Evolutionary conservation across 2,329 filamentous ascomycete genomes (phyloP), one percentile per base, ranked within the genome.

Genomic region (Capronia epimyces): DNA sequence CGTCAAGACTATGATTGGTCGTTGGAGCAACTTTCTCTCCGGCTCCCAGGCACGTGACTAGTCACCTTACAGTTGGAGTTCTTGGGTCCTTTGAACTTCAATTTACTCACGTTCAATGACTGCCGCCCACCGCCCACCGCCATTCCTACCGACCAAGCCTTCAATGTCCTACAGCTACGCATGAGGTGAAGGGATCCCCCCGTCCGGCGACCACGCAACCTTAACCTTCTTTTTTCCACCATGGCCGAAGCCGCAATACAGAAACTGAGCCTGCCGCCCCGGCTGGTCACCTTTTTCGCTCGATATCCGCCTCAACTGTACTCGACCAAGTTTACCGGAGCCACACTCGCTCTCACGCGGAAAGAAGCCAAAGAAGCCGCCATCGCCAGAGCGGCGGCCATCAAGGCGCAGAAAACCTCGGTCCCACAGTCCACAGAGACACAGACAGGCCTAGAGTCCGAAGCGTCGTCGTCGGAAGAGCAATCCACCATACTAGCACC

Each of bases 271-370:
- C 81, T 97, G 34, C 93, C 89, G 7, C 75, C 80, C 47, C 84
- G 84, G 34, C 80, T 98, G 40, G 80, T 86, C 65, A 82, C 83
- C 64, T 96, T 98, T 79, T 86, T 98, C 70, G 85, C 86, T 50
- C 86, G 87, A 59, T 96, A 91, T 69, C 93, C 93, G 36, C 89
- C 91, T 42, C 78, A 64, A 66, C 66, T 62, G 62, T 80, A 68
- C 63, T 74, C 67, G 45, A 65, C 68, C 21, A 54, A 57, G 49
- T 58, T 67, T 60, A 65, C 66, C 20, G 54, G 55, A 46, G 40
- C 52, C 31, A 52, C 39, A 47, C 63, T 59, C 56, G 56, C 53
- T 21, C 18, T 58, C n/a, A 57, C 53, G 27, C 43, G 54, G 31
- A 49, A 46, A 51, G 55, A 55, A 13, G 46, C 52, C 16, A 59